Evolutionary conservation across 2,329 filamentous ascomycete genomes (phyloP).

Genomic region (Epichloe coenophiala): DNA sequence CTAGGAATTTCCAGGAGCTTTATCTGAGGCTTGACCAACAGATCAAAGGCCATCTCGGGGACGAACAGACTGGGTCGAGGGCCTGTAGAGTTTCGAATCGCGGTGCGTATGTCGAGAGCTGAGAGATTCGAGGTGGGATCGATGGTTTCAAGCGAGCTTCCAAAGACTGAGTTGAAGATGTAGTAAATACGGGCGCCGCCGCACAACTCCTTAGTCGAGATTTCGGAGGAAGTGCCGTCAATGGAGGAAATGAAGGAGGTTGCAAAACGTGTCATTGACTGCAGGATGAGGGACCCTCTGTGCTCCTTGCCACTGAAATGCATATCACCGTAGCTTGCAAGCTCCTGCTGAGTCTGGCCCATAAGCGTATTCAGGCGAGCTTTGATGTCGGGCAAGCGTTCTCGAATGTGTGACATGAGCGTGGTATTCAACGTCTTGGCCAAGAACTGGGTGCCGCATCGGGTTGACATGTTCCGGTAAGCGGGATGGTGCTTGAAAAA

Average conservation of each 20-base stretch:
- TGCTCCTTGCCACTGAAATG: constrained; percentile 97
- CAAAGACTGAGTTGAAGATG: constrained; percentile 98
- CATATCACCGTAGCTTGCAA: constrained; percentile 95
- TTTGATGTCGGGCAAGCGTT: constrained; percentile 94
- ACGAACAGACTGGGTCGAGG: constrained; percentile 93
- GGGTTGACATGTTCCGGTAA: constrained; percentile 86
- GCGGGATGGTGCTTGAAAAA: constrained; percentile 97
- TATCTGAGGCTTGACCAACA: constrained; percentile 96
- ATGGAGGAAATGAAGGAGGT: constrained; percentile 98
- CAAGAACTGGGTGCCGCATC: constrained; percentile 87
- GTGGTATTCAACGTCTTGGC: constrained; percentile 93
- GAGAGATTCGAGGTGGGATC: constrained; percentile 94
- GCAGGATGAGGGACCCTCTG: constrained; percentile 82
- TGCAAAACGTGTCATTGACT: constrained; percentile 96
- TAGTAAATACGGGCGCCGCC: constrained; percentile 95
- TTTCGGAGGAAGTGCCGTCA: constrained; percentile 95
- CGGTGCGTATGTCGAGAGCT: constrained; percentile 86
- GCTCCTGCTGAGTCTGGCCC: constrained; percentile 98
- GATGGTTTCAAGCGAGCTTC: constrained; percentile 88
- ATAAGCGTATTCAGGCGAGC: constrained; percentile 93
- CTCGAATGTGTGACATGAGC: constrained; percentile 90
- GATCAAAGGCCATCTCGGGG: constrained; percentile 91
- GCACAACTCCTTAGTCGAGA: constrained; percentile 95
- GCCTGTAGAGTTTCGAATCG: constrained; percentile 94
- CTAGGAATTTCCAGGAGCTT: constrained; percentile 90